A percentile compares a stretch with the other conserved stretches of the same genome.
Evolutionary conservation across 1,284 basidiomycete species (phyloP).

Genomic region (Austroboletus olivaceoglutinosus): DNA sequence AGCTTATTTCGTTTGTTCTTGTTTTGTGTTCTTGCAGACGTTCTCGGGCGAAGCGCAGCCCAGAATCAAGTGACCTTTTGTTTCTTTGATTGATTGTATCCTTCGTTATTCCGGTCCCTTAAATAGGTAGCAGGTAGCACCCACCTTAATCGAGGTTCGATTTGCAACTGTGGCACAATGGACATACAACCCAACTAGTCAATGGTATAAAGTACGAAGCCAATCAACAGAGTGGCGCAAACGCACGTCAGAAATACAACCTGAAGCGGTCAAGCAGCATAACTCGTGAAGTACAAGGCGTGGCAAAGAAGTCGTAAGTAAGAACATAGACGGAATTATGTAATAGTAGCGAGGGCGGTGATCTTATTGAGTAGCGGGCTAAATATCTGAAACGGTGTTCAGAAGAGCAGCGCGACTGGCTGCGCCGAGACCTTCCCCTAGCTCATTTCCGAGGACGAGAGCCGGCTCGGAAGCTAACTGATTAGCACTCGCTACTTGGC

Average conservation of each 20-base stretch:
- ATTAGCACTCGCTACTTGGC: conserved; percentile 40
- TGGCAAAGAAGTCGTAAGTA: background rate
- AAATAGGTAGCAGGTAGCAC: conserved; percentile 1
- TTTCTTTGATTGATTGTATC: conserved; percentile 16
- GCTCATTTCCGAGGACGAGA: conserved; percentile 40
- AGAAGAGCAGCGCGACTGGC: conserved; percentile 54
- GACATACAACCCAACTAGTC: conserved; percentile 1
- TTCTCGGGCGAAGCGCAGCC: conserved; percentile 5
- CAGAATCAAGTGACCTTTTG: conserved; percentile 13
- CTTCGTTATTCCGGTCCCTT: background rate
- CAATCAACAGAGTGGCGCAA: background rate
- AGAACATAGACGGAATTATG: background rate
- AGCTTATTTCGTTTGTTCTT: conserved; percentile 29
- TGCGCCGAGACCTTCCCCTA: conserved; percentile 42
- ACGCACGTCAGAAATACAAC: conserved; percentile 18
- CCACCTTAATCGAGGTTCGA: conserved; percentile 10
- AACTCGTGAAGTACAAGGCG: background rate
- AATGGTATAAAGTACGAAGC: conserved; percentile 18
- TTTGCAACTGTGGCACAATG: background rate
- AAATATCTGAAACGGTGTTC: conserved; percentile 48
- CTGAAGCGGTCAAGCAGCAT: background rate
- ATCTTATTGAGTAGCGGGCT: background rate
- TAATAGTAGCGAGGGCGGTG: background rate
- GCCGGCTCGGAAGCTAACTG: conserved; percentile 38
- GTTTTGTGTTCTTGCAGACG: conserved; percentile 29